Percentiles rank a stretch among this genome's conserved stretches.
Conservation (phyloP, 129 eudicot genomes). For the Artemisia argyi region DNA sequence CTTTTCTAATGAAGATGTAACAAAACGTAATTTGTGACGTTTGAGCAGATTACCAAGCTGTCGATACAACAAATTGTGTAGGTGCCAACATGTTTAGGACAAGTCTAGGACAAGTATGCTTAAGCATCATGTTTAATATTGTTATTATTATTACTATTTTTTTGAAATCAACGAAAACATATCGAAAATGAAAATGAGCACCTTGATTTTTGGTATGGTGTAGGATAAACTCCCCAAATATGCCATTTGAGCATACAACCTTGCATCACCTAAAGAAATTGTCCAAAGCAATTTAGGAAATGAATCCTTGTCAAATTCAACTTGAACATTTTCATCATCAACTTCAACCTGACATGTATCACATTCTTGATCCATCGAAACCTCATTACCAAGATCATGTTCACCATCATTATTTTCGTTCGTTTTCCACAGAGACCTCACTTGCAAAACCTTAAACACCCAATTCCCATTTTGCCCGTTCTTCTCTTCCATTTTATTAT, state of each 20-base stretch:
- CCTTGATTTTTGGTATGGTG: conserved; percentile 82
- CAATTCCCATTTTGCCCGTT: conserved; percentile 45
- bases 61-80: too few species aligned
- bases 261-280: conserved; percentile 73
- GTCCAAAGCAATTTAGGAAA: conserved; percentile 63
- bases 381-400: conserved; percentile 10
- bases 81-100: too few species aligned
- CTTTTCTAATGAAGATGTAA: conserved; percentile 78
- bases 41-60: conserved; percentile 68
- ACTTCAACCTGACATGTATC: conserved; percentile 41
- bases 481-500: conserved; percentile 24
- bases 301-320: conserved; percentile 53
- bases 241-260: conserved; percentile 80
- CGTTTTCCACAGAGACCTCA: conserved; percentile 51
- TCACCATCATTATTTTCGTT: conserved; percentile 11
- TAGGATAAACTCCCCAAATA: conserved; percentile 79
- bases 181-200: background rate
- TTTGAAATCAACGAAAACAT: background rate
- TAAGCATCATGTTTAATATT: too few species aligned
- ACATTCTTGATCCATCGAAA: conserved; percentile 27
- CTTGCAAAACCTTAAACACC: conserved; percentile 62
- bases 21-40: conserved; percentile 51
- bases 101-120: too few species aligned
- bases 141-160: too few species aligned
- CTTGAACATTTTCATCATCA: conserved; percentile 25